Evolutionary conservation across 306 rosid genomes (phyloP), one percentile per base, ranked within the genome.

Genomic region (Psophocarpus tetragonolobus): DNA sequence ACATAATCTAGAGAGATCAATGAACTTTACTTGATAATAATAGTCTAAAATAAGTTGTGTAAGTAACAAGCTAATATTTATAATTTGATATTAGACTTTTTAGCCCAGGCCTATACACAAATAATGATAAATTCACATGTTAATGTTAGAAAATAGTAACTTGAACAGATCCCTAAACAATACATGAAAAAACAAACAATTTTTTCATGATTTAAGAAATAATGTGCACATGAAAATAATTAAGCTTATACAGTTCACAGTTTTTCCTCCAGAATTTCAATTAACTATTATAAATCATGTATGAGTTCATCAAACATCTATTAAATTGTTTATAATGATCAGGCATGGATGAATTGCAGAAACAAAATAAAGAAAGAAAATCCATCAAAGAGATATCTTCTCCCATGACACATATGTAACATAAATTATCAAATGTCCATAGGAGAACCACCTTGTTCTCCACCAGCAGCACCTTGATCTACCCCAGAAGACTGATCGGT

Each of bases 391-490:
- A 85, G 58, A 81, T 36, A 26, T 76, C 38, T 58, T 87, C 62
- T 71, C 78, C 79, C 58, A 50, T 18, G 72, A 63, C 77, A 78
- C 81, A 29, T 29, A 41, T 75, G 29, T 57, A 76, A 72, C 57
- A 76, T 81, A 75, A 66, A 73, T 85, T 66, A 83, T 92, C 90
- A 92, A 62, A 88, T 84, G 1, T 92, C 96, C 97, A 92, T 92
- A 0, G 96, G 97, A 81, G 96, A 90, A 69, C 71, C 90, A 68
- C 84, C 97, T 29, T 76, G 74, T 13, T 71, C 81, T n/a, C 87
- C 87, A 33, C 84, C 89, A 56, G 63, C 63, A 54, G 62, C 88
- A 76, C 87, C 91, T 4, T 87, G 87, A 12, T 86, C 90, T 0
- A 87, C 82, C 53, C 58, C 86, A 14, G 87, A 38, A 73, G 38